A percentile compares a stretch with the other conserved stretches of the same genome.
These are phyloP conservation scores for Schoenoplectus triqueter DNA, from an alignment of 202 grass and related monocot genomes.

Conservation along the genomic window DNA sequence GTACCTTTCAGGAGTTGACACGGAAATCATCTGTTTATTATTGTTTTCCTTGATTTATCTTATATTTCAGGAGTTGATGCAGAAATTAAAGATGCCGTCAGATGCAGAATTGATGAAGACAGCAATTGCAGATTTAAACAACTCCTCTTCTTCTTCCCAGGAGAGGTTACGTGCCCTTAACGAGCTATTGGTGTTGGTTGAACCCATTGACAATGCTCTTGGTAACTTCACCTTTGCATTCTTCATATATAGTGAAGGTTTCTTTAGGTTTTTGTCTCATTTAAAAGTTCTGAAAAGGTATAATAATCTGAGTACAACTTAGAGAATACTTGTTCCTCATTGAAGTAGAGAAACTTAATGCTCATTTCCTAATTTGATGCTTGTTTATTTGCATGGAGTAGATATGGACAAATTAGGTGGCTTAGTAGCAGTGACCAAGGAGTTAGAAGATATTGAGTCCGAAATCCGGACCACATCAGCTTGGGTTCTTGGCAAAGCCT, in stretches of 20 bases:
- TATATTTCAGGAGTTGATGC: conserved; percentile 73
- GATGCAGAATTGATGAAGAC: conserved; percentile 95
- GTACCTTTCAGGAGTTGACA: not conserved
- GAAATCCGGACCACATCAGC: conserved; percentile 66
- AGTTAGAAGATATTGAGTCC: conserved; percentile 70
- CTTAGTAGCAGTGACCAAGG: conserved; percentile 67
- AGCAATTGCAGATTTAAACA: conserved; percentile 82
- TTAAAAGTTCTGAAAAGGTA: not conserved
- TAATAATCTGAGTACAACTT: not conserved
- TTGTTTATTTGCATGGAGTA: conserved; percentile 34
- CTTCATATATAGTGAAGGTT: conserved; percentile 12
- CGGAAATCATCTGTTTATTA: conserved; percentile 21
- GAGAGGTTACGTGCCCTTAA: conserved; percentile 68
- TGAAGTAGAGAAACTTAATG: conserved; percentile 9
- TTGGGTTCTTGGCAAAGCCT: conserved; percentile 86
- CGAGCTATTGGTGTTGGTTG: conserved; percentile 86
- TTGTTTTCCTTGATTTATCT: conserved; percentile 13
- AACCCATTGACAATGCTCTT: conserved; percentile 83
- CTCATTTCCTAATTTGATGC: conserved; percentile 2
- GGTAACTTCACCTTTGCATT: conserved; percentile 50
- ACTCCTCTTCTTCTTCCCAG: conserved; percentile 78
- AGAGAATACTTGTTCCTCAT: not conserved
- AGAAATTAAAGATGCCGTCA: conserved; percentile 85
- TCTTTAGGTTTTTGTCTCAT: not conserved
- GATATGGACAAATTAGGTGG: conserved; percentile 92